phyloP scores from a whole-genome alignment of 1,284 basidiomycete species.

The Microbotryum silenes-acaulis region DNA sequence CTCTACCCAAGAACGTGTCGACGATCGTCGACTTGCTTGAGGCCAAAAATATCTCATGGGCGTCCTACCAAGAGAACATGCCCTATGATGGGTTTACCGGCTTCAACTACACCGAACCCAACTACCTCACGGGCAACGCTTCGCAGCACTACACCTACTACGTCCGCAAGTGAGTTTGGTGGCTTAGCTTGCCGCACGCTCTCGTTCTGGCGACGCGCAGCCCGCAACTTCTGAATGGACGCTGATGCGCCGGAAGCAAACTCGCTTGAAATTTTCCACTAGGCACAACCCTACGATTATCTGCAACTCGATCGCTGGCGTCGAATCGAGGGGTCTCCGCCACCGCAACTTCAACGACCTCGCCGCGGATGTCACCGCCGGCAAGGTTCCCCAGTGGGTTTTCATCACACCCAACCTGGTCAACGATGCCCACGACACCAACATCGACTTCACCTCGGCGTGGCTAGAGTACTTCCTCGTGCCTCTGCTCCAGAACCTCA shows the following conservation, averaged over 20 bases:
- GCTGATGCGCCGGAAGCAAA: no score
- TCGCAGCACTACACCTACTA: conserved; percentile 43
- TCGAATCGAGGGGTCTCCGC: conserved; percentile 46
- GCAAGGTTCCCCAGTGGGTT: conserved; percentile 53
- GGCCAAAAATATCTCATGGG: conserved; percentile 48
- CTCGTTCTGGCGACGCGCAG: neutral
- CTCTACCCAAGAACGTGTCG: conserved; percentile 46
- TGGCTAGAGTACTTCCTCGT: conserved; percentile 54
- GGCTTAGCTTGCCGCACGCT: neutral
- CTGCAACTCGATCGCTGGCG: conserved; percentile 35
- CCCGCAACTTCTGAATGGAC: no score
- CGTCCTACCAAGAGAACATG: conserved; percentile 53
- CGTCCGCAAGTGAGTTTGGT: conserved; percentile 13
- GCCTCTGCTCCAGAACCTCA: conserved; percentile 48
- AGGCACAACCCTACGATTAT: conserved; percentile 55
- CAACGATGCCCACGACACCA: conserved; percentile 50
- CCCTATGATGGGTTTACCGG: conserved; percentile 47
- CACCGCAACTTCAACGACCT: conserved; percentile 61
- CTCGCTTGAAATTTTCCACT: conserved; percentile 47
- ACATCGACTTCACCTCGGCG: conserved; percentile 45
- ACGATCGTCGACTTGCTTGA: conserved; percentile 60
- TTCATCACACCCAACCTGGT: conserved; percentile 61
- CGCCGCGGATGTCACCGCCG: conserved; percentile 49
- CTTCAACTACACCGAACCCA: conserved; percentile 45
- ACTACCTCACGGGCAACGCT: conserved; percentile 45